Evolutionary conservation across 306 rosid species (phyloP), one percentile per base, ranked within the genome.

Genomic region (Castanea sativa): DNA sequence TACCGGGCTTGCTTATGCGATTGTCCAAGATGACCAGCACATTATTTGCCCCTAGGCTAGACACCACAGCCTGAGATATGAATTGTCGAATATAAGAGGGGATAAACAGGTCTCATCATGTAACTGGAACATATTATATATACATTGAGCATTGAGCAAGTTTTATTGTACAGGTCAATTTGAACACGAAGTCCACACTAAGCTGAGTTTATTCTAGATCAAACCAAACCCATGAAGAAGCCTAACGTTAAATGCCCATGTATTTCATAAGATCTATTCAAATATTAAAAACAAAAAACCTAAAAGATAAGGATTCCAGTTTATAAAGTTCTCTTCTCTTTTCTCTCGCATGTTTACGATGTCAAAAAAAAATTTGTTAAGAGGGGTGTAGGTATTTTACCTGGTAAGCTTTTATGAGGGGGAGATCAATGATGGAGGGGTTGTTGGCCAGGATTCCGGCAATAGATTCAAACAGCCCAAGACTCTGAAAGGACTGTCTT

Each of bases 321-420:
- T 29, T 9, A 63, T 63, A 5, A 12, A 13, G 6, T 63, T 61
- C 30, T 61, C 0, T 29, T 61, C 4, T 5, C 19, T 60, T 60
- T 60, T 60, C 30, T 15, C 30, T 63, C 3, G 69, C 9, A 29
- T 15, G 41, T 29, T 63, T 2, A 29, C 2, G 19, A 35, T 33
- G 19, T 1, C 1, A 29, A 2, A n/a, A 60, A 60, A 1, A 58
- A 58, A 2, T 65, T 65, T 32, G 5, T 20, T 12, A 32, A 29
- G 30, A 43, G 33, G 32, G 4, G 53, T 45, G 45, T 63, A 65
- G 6, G 2, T 4, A 61, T 9, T 25, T 73, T 55, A 91, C 98
- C 95, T 91, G 91, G 76, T 23, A 93, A 83, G 97, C 98, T 84
- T 90, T 27, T 3, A 89, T 53, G 72, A 93, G 89, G 12, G 93